Evolutionary conservation across 345 rosid genomes (phyloP), one percentile per base, ranked within the genome.

Genomic region (Eucalyptus dawsonii): DNA sequence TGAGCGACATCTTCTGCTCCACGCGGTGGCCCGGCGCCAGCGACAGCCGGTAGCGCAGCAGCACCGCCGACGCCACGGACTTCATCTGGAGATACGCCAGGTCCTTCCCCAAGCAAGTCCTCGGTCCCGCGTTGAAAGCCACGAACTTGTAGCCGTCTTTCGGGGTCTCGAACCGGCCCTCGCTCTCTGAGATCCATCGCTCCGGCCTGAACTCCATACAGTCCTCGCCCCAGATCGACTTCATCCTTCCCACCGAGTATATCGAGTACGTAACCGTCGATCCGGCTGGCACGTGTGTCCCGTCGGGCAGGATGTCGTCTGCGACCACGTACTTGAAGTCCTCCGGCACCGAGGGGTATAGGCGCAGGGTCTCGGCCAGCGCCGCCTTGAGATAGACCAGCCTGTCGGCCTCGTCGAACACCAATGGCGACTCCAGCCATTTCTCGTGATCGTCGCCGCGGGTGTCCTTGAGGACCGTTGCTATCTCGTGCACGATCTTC

Each of bases 1-100:
- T 96, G 54, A 97, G 94, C 53, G 99, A 96, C 97, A 97, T 97
- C 96, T 97, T 97, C 93, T 97, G 99, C 92, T 96, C 94, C 72
- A 97, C 98, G 1, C 93, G 94, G 93, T 97, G 99, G 25, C 97
- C 98, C 3, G 96, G 96, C 88, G 90, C 96, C 89, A 92, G 92
- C 27, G 93, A 93, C 45, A 97, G 89, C 89, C 94, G 93, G 96
- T 96, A 96, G 81, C 96, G 98, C 34, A 97, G 92, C 83, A 97
- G 95, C 86, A 97, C 95, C 4, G 99, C 99, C 6, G 99, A 94
- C 19, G 98, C 99, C 89, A 94, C 96, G 1, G 99, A 96, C 89
- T 96, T 97, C 99, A 97, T 96, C 88, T 96, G 99, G 44, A 95
- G 90, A 89, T 97, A 97, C 67, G 99, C 99, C 91, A 97, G 89